phyloP scores from a whole-genome alignment of 306 rosid species.

The Lathyrus tuberosus region DNA sequence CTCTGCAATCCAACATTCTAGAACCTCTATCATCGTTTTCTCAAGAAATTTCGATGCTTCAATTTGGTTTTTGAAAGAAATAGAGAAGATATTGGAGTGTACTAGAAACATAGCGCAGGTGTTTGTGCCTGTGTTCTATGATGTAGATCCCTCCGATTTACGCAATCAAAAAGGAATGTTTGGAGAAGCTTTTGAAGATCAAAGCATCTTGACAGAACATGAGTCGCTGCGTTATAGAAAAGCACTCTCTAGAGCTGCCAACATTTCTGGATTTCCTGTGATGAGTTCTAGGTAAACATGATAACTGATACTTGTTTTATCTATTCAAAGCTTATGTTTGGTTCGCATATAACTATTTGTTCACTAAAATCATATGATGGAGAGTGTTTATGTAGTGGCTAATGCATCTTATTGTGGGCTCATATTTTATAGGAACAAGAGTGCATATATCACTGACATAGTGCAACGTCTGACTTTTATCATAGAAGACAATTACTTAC shows the following conservation, averaged over 20 bases:
- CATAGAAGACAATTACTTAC: not conserved
- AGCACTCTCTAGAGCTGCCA: not conserved
- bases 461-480: not conserved
- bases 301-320: too few relatives aligned
- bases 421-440: not conserved
- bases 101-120: not conserved
- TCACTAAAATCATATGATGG: too few relatives aligned
- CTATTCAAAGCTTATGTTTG: too few relatives aligned
- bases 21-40: slow-evolving; percentile 3
- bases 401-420: too few relatives aligned
- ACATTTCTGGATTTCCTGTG: not conserved
- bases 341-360: too few relatives aligned
- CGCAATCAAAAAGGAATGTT: not conserved
- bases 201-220: not conserved
- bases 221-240: not conserved
- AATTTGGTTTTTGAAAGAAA: not conserved
- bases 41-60: not conserved
- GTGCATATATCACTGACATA: not conserved
- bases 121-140: not conserved
- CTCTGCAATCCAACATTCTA: not conserved
- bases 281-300: too few relatives aligned
- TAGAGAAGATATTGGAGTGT: slow-evolving; percentile 6
- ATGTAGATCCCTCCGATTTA: not conserved
- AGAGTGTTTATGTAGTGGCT: too few relatives aligned
- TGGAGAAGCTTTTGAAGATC: not conserved